Conservation (phyloP, 106 monocot species). For the Chionographis japonica region DNA sequence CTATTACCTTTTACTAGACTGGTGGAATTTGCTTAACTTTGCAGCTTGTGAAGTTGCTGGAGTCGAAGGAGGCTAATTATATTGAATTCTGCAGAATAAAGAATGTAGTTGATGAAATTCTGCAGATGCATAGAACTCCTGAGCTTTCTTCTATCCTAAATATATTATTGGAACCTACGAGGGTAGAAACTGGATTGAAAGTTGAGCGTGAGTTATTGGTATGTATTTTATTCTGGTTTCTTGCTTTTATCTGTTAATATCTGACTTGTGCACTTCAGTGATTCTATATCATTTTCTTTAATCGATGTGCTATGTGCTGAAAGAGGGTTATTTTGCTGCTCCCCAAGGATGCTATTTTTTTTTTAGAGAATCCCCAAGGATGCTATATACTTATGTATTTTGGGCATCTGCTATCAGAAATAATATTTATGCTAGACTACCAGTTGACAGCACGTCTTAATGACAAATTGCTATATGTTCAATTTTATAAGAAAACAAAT, state of each 20-base stretch:
- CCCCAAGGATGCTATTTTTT: too few relatives aligned
- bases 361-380: too few relatives aligned
- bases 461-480: too few relatives aligned
- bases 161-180: slow-evolving; percentile 65
- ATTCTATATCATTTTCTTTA: too few relatives aligned
- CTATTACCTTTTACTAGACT: background rate
- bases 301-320: too few relatives aligned
- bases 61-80: slow-evolving; percentile 95
- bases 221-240: slow-evolving; percentile 5
- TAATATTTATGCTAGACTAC: too few relatives aligned
- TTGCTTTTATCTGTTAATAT: background rate
- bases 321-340: too few relatives aligned
- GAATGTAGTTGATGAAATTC: slow-evolving; percentile 81
- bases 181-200: slow-evolving; percentile 78
- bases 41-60: slow-evolving; percentile 95
- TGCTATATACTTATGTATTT: background rate
- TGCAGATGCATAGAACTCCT: slow-evolving; percentile 61
- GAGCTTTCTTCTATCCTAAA: slow-evolving; percentile 63
- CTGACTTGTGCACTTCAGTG: background rate
- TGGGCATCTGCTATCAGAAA: background rate
- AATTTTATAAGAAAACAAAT: too few relatives aligned
- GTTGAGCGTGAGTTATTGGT: slow-evolving; percentile 75
- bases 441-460: too few relatives aligned
- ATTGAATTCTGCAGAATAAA: slow-evolving; percentile 95
- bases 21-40: slow-evolving; percentile 12